Conservation (phyloP, 2,329 filamentous ascomycete genomes). For the Camillea tinctor region DNA sequence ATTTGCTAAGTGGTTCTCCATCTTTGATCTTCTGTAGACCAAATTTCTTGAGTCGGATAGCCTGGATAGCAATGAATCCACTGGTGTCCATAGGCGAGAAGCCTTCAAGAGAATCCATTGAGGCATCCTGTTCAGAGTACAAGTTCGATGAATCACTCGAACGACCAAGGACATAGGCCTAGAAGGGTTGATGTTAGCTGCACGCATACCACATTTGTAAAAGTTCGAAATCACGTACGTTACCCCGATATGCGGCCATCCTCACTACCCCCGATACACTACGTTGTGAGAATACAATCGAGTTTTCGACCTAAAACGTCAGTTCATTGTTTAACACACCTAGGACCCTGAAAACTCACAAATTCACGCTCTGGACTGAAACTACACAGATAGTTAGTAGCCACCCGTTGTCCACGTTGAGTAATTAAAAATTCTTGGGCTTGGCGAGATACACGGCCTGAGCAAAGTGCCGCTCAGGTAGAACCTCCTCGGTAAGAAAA, state of each 20-base stretch:
- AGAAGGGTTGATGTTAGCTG: no score
- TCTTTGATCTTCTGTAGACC: constrained; percentile 40
- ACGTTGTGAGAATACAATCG: constrained; percentile 59
- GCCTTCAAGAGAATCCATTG: constrained; percentile 49
- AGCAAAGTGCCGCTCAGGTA: constrained; percentile 57
- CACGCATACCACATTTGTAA: no score
- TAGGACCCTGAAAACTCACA: no score
- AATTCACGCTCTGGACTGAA: no score
- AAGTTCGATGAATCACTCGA: constrained; percentile 47
- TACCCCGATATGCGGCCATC: constrained; percentile 41
- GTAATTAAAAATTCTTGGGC: no score
- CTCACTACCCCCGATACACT: constrained; percentile 41
- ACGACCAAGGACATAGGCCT: constrained; percentile 46
- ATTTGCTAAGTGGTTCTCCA: constrained; percentile 44
- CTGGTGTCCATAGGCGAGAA: constrained; percentile 41
- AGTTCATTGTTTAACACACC: no score
- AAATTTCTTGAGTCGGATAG: constrained; percentile 62
- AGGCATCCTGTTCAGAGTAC: constrained; percentile 48
- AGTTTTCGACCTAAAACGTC: no score
- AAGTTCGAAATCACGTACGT: no score
- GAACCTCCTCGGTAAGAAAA: no score
- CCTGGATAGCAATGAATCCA: constrained; percentile 67
- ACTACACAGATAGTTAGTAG: no score
- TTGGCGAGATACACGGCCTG: no score
- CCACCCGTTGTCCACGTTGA: no score